phyloP scores from a whole-genome alignment of 2,329 filamentous ascomycete genomes.

The Zymoseptoria pseudotritici region DNA sequence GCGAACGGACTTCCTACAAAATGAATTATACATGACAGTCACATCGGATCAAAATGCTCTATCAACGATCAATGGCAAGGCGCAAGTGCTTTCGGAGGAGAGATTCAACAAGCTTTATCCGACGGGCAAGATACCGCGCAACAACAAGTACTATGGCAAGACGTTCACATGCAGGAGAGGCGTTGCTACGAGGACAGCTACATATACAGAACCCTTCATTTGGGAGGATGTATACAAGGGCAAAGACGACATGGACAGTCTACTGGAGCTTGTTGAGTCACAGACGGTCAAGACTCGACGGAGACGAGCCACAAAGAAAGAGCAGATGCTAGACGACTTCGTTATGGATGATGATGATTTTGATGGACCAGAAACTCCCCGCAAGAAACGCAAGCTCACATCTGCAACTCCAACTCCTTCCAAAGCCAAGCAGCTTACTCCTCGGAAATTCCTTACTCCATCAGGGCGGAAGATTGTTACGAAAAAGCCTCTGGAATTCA shows the following conservation, averaged over 20 bases:
- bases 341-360: slow-evolving; percentile 35
- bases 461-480: slow-evolving; percentile 62
- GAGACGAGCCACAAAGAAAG: slow-evolving; percentile 28
- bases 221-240: slow-evolving; percentile 81
- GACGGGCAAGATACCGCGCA: slow-evolving; percentile 64
- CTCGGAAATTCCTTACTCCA: slow-evolving; percentile 53
- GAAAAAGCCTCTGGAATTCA: slow-evolving; percentile 90
- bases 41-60: slow-evolving; percentile 83
- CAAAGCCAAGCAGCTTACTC: slow-evolving; percentile 38
- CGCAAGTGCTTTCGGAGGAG: slow-evolving; percentile 65
- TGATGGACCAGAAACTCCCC: slow-evolving; percentile 37
- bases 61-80: slow-evolving; percentile 83
- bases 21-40: slow-evolving; percentile 86
- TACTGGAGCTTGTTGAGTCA: slow-evolving; percentile 61
- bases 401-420: slow-evolving; percentile 39
- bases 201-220: slow-evolving; percentile 82
- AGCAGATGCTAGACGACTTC: slow-evolving; percentile 39
- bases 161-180: slow-evolving; percentile 84
- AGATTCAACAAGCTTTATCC: slow-evolving; percentile 65
- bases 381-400: slow-evolving; percentile 43
- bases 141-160: slow-evolving; percentile 69
- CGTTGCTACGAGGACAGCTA: slow-evolving; percentile 80
- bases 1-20: slow-evolving; percentile 66
- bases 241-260: slow-evolving; percentile 55
- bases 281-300: slow-evolving; percentile 67